Base-by-base conservation (phyloP, 768 basidiomycete species). In the Mycena crocata region DNA sequence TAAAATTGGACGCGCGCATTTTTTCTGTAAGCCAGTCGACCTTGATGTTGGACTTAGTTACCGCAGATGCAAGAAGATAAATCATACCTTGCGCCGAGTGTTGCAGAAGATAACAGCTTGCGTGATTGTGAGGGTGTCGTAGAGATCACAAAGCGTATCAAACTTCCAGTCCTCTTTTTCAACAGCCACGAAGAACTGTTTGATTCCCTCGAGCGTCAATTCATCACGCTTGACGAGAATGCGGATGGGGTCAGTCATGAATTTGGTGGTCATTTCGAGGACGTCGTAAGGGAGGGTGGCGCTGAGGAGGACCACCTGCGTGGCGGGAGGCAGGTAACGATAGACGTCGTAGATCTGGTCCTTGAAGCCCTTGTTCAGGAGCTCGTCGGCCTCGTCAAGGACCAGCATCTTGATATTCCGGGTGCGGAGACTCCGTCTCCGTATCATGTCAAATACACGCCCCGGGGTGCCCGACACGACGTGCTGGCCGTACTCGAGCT, bases 141-240 rank as follows among this genome's bases (percentile, higher is more conserved):
- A 99, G 51, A 99, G 82, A 82, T 98, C 97, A 77, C 94, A 98
- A 34, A 99, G 86, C 0, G 96, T 98, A 81, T 98, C 96, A 75
- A 98, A 96, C 78, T 99, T 99, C 96, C 96, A 98, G 76, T 99
- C 97, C 80, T 99, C 97, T 83, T 98, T 98, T 82, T 98, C 97
- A 61, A 99, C 97, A 49, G 96, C 97, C 55, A 99, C 94, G 85
- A 96, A 96, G 83, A 96, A 96, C 77, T 97, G 95, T 74, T 96
- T 96, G 82, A 96, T 96, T 12, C 93, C 93, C 75, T 99, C 97
- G 62, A 98, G 86, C 56, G 97, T 98, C 86, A 98, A 87, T 81
- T 99, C 97, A 76, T 98, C 96, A 92, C 96, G 95, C 86, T 98
- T 98, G 80, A 99, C 96, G 72, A 98, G 91, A 73, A 99, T 98